Evolutionary conservation across 2,329 filamentous ascomycete species (phyloP), one percentile per base, ranked within the genome.

Genomic region (Dryadomyces quercivorus): DNA sequence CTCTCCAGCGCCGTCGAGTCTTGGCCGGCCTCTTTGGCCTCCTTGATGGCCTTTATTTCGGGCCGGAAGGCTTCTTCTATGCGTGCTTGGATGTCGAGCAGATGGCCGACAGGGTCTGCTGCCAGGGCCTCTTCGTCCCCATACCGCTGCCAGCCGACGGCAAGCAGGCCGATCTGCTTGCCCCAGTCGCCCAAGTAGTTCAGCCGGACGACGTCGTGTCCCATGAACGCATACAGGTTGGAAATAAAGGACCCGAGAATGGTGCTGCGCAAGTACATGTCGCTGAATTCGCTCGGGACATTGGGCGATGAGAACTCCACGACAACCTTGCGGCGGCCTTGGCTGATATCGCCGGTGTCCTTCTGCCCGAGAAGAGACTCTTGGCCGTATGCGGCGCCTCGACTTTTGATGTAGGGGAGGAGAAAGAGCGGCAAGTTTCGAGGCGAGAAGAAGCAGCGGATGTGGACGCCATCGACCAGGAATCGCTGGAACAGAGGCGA

Each of bases 171-270:
- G 50, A 77, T 86, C 63, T 86, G 84, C 67, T 85, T 86, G 22
- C 86, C 86, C 86, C 86, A 90, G 65, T 90, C 86, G 40, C 86
- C 86, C 0, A 89, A 74, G 63, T 89, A 90, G 69, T 89, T 89
- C 72, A 89, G 77, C 22, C 80, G 75, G 47, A 81, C 67, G 0
- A 88, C 84, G 40, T 88, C 79, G 81, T 84, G 89, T 20, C 85
- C 86, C 51, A 81, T 79, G 18, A 69, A 73, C 61, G 83, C 74
- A 64, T 88, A 86, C 2, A 88, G 65, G 62, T 88, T 88, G 21
- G 82, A 73, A 20, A 89, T 69, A 66, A 86, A 88, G 34, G 82
- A 83, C 46, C 86, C 85, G 55, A 89, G 85, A 59, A 90, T 87
- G 51, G 86, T 90, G 63, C 83, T 87, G 62, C 85, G 76, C 61